Evolutionary conservation across 345 rosid species (phyloP), one percentile per base, ranked within the genome.

Genomic region (Corchorus olitorius): DNA sequence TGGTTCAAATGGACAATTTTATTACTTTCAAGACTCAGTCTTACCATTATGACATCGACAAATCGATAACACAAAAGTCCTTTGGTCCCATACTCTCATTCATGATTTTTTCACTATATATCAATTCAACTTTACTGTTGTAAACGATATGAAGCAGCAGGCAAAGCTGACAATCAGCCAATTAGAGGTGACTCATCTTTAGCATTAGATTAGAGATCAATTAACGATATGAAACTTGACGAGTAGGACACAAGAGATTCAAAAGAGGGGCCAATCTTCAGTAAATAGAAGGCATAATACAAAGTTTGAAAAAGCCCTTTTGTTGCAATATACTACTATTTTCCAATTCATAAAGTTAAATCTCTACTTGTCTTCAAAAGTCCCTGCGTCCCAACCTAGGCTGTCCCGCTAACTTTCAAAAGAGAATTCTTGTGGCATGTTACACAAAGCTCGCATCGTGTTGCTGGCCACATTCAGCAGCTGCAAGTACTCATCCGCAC

Each of bases 401-500:
- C 15, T 41, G 20, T 72, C 45, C n/a, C 3, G 4, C 67, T 82
- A 87, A 78, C 72, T 37, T 65, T 82, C 86, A n/a, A 82, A 79
- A 62, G 86, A 75, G 78, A 86, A 86, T 67, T 93, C 94, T 73
- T 90, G 82, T 11, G 98, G 92, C 97, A 93, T 89, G 83, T 90
- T 86, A 78, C 89, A 82, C 69, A 89, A 86, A 33, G 94, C 88
- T 70, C 88, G 83, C 83, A 91, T 88, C 34, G 91, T 83, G 75
- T 75, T 83, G 86, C 98, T 90, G 75, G 91, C 81, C 77, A 88
- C 93, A 75, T 92, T 92, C 78, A 96, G 87, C 74, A 96, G 90
- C 90, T 92, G 98, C 89, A 96, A 76, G 87, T 96, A 92, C 88
- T 94, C 99, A 63, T 94, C 97, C 17, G 97, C 99, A 6, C 97